These are phyloP conservation scores for Dactylellina leptospora DNA, from an alignment of 2,329 filamentous ascomycete genomes.

Conservation along the genomic window DNA sequence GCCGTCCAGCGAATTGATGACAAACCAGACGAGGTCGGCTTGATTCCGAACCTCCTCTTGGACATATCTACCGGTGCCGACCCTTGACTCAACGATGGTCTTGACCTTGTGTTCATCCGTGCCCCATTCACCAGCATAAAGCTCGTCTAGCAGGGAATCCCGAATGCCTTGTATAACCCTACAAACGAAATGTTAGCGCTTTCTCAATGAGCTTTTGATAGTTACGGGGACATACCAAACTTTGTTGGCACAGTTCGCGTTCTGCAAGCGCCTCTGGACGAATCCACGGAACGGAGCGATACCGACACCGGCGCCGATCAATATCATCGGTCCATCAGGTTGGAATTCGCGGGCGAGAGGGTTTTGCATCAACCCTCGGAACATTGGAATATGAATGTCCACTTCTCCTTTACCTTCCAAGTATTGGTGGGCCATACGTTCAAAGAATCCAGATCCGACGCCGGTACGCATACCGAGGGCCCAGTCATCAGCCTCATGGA, in stretches of 20 bases:
- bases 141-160: slow-evolving; percentile 93
- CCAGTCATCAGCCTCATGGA: slow-evolving; percentile 88
- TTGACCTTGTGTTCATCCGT: slow-evolving; percentile 88
- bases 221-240: slow-evolving; percentile 70
- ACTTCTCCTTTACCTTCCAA: slow-evolving; percentile 9
- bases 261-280: slow-evolving; percentile 90
- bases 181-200: slow-evolving; percentile 20
- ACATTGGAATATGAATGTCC: slow-evolving; percentile 88
- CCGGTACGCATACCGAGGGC: slow-evolving; percentile 76
- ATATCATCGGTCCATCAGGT: slow-evolving; percentile 93
- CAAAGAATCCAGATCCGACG: slow-evolving; percentile 91
- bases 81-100: slow-evolving; percentile 78
- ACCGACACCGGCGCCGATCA: slow-evolving; percentile 95
- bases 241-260: slow-evolving; percentile 95
- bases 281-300: slow-evolving; percentile 98
- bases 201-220: neutral
- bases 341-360: slow-evolving; percentile 91
- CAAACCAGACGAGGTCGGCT: slow-evolving; percentile 97
- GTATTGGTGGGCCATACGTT: slow-evolving; percentile 72
- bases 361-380: slow-evolving; percentile 97
- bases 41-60: slow-evolving; percentile 93
- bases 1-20: slow-evolving; percentile 94
- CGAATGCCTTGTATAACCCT: slow-evolving; percentile 85
- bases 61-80: slow-evolving; percentile 85
- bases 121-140: slow-evolving; percentile 96